Evolutionary conservation across 208 protist species (phyloP).

Genomic region (Porcisia deanei): DNA sequence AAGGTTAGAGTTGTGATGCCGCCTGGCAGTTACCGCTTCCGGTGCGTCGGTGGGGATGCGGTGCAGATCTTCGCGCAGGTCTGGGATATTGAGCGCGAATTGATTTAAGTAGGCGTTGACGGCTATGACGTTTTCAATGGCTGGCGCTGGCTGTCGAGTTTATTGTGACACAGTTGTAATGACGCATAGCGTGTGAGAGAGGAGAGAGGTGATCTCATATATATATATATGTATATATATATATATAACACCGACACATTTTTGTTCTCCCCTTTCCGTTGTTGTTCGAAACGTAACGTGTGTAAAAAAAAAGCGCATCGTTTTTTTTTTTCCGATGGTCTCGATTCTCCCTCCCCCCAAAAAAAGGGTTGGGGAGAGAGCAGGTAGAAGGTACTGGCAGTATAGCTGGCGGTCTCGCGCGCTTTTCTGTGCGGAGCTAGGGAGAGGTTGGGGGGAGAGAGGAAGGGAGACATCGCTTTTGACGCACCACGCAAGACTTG

Average conservation of each 20-base stretch:
- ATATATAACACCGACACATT: no score
- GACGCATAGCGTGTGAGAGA: not conserved
- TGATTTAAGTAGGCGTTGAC: slow-evolving; percentile 32
- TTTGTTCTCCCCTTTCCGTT: not conserved
- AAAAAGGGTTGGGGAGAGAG: no score
- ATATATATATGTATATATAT: no score
- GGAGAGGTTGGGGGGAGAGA: no score
- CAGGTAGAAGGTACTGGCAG: no score
- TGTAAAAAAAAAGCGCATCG: no score
- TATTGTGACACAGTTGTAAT: not conserved
- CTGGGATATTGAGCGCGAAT: slow-evolving; percentile 78
- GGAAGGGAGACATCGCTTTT: no score
- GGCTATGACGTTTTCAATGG: not conserved
- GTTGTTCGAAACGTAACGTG: not conserved
- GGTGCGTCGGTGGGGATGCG: slow-evolving; percentile 41
- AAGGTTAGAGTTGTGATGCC: slow-evolving; percentile 65
- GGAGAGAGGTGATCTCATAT: not conserved
- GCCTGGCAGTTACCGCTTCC: slow-evolving; percentile 64
- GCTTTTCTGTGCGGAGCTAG: no score
- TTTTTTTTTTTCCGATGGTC: no score
- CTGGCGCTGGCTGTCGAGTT: not conserved
- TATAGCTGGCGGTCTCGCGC: no score
- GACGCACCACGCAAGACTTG: no score
- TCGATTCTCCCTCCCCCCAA: no score
- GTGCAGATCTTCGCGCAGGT: slow-evolving; percentile 80